These are phyloP conservation scores for Haplosporangium sp. DNA, from an alignment of 371 early-diverging fungal species.

Conservation along the genomic window DNA sequence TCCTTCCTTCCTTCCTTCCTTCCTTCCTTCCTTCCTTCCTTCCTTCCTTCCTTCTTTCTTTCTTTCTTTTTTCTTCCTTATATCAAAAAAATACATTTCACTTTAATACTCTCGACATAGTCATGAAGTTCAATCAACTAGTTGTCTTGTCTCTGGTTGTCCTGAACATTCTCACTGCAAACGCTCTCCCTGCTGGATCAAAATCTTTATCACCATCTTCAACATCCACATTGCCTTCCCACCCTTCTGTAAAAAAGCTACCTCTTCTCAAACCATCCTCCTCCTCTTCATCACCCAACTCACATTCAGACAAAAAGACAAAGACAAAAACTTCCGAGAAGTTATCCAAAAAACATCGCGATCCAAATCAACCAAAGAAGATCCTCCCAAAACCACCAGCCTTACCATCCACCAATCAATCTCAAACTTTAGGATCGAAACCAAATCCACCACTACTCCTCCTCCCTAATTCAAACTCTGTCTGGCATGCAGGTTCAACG, in stretches of 20 bases:
- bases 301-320: conserved; percentile 5
- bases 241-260: neutral
- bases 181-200: conserved; percentile 13
- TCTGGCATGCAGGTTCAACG: conserved; percentile 41
- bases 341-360: neutral
- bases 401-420: neutral
- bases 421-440: neutral
- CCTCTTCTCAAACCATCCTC: neutral
- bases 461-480: conserved; percentile 24
- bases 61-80: neutral
- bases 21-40: neutral
- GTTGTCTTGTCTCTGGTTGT: conserved; percentile 6
- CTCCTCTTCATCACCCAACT: neutral
- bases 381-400: no score
- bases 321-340: neutral
- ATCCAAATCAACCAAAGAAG: neutral
- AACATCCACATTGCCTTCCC: neutral
- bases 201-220: conserved; percentile 5
- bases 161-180: conserved; percentile 9
- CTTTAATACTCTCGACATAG: neutral
- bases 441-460: conserved; percentile 26
- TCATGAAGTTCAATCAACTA: conserved; percentile 24
- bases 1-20: no score
- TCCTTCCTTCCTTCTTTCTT: neutral
- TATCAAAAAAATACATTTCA: neutral